These are phyloP conservation scores for Pseudocercospora fijiensis DNA, from an alignment of 2,329 filamentous ascomycete species.

Conservation along the genomic window DNA sequence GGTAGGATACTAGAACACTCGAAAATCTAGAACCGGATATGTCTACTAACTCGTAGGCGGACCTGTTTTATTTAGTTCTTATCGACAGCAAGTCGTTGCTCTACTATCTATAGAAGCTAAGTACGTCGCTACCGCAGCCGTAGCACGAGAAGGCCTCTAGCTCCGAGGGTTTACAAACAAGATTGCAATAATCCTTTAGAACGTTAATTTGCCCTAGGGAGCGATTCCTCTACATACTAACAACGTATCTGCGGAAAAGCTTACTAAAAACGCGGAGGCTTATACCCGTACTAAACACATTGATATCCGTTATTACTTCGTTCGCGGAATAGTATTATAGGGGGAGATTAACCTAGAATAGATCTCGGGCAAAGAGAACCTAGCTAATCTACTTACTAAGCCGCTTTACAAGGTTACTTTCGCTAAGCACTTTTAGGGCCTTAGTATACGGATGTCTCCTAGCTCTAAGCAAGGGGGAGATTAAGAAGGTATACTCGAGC, in stretches of 20 bases:
- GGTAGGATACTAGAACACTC: background rate
- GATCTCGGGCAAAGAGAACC: constrained; percentile 5
- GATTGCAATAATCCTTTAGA: background rate
- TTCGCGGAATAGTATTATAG: background rate
- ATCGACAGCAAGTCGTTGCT: background rate
- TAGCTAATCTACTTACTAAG: constrained; percentile 4
- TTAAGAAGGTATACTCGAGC: no score
- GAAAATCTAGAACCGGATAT: background rate
- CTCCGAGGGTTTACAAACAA: background rate
- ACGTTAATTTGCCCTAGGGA: background rate
- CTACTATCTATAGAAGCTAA: background rate
- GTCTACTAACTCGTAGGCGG: background rate
- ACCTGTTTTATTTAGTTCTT: background rate
- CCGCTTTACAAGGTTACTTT: background rate
- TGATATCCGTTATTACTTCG: constrained; percentile 5
- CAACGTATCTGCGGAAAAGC: background rate
- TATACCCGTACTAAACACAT: background rate
- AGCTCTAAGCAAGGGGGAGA: no score
- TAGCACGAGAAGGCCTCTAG: background rate
- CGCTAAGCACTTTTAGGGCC: no score
- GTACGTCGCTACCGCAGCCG: background rate
- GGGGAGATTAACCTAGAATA: constrained; percentile 1
- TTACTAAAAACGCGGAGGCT: background rate
- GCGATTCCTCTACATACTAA: background rate
- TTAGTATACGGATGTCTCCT: no score